Base-by-base conservation (phyloP, 139 green algal species). In the Chlorella sp. region DNA sequence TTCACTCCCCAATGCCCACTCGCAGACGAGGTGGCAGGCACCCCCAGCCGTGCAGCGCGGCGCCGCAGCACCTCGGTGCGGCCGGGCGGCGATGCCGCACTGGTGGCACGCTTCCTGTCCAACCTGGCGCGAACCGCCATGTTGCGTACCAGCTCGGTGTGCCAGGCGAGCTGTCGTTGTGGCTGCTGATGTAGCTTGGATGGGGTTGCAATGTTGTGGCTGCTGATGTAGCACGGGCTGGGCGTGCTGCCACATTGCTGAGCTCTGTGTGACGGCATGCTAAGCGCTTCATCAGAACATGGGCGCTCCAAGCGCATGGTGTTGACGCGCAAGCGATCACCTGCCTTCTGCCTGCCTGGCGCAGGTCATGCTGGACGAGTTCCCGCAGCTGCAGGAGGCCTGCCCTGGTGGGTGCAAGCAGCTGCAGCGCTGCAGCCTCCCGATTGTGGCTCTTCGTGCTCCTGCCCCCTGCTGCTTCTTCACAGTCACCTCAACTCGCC, bases 71-170 rank as follows among this genome's bases (percentile, higher is more conserved):
- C 28, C 4, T 20, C 51, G 51, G 51, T 60, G 51, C 51, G 51
- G 51, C 51, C 51, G 51, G 51, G 73, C 73, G 36, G 22, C 19
- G 73, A 43, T 32, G 75, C 75, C 19, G 48, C 48, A 34, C 76
- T 70, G 51, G 36, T 75, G 78, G 69, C 81, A 0, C 81, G 81
- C 70, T 85, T 85, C 70, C 54, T 85, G 48, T 69, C 38, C 69
- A 85, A 77, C 78, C 8, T 83, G n/a, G 58, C 56, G 5, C 51
- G 54, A 54, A 80, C 81, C 36, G 28, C 58, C 76, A 82, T 82
- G 58, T 28, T 82, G 58, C 76, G 76, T 58, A 73, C 58, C 7
- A 9, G 28, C 54, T 46, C 22, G 19, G 54, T 81, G 7, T 64
- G 46, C 76, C 54, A 72, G 76, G 54, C 34, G 72, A 14, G 65